phyloP scores from a whole-genome alignment of 2,329 filamentous ascomycete species.

The Stachybotrys echinatus region DNA sequence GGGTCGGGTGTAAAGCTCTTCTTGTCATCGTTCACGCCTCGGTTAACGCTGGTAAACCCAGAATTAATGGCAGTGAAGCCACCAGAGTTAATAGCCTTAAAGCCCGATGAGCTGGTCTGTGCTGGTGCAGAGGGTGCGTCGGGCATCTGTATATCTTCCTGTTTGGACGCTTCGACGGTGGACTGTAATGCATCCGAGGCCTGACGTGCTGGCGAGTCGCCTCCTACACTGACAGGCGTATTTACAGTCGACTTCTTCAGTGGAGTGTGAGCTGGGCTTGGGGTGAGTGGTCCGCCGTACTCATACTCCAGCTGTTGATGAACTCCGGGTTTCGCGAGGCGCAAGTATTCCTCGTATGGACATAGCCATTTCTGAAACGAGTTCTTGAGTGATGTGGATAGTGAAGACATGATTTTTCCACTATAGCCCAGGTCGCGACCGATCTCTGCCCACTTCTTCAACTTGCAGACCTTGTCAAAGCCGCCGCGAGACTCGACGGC shows the following conservation, averaged over 20 bases:
- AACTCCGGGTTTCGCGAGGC: conserved; percentile 88
- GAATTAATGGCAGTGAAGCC: conserved; percentile 69
- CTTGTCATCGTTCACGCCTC: conserved; percentile 34
- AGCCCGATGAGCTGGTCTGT: conserved; percentile 35
- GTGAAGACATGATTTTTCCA: conserved; percentile 98
- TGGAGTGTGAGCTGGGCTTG: conserved; percentile 63
- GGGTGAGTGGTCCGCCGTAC: conserved; percentile 86
- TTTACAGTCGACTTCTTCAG: conserved; percentile 60
- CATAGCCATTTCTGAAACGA: conserved; percentile 96
- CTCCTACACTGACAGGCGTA: conserved; percentile 52
- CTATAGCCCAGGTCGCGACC: conserved; percentile 95
- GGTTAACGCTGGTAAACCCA: conserved; percentile 64
- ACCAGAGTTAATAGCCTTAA: conserved; percentile 40
- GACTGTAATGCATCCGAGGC: conserved; percentile 49
- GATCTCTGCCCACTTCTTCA: conserved; percentile 99
- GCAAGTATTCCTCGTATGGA: conserved; percentile 92
- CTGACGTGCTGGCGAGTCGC: conserved; percentile 61
- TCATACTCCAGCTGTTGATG: conserved; percentile 92
- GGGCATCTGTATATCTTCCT: conserved; percentile 39
- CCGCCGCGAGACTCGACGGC: conserved; percentile 91
- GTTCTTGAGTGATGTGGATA: conserved; percentile 96
- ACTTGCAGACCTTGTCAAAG: conserved; percentile 94
- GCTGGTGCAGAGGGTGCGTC: conserved; percentile 35
- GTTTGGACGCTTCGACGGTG: conserved; percentile 38
- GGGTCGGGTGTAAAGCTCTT: conserved; percentile 58